A percentile compares a stretch with the other conserved stretches of the same genome.
These are phyloP conservation scores for Rhodofomes roseus DNA, from an alignment of 1,284 basidiomycete species.

Conservation along the genomic window DNA sequence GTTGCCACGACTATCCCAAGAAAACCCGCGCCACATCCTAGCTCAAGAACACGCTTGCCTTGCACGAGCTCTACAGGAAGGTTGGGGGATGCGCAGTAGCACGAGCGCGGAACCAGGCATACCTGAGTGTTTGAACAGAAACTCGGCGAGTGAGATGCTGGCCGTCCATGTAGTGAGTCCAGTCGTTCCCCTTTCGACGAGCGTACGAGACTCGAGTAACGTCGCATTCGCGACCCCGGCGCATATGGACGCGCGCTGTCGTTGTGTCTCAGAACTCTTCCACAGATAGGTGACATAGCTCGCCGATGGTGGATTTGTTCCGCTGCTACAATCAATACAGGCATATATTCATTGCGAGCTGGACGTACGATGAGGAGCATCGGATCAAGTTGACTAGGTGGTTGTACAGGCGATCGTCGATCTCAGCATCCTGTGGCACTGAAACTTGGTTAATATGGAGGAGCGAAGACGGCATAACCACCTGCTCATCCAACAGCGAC, in stretches of 20 bases:
- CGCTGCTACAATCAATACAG: conserved; percentile 2
- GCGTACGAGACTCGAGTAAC: conserved; percentile 66
- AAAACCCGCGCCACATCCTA: conserved; percentile 73
- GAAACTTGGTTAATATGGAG: neutral
- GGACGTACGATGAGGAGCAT: conserved; percentile 33
- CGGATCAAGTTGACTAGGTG: conserved; percentile 48
- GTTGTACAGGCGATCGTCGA: conserved; percentile 61
- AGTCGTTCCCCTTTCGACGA: conserved; percentile 71
- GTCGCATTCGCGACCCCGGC: conserved; percentile 43
- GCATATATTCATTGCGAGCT: neutral
- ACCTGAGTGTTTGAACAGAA: conserved; percentile 56
- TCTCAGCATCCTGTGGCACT: conserved; percentile 46
- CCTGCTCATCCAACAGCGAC: conserved; percentile 35
- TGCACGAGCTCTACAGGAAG: conserved; percentile 43
- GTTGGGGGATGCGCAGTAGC: neutral
- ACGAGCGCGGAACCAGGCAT: neutral
- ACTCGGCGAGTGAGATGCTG: conserved; percentile 61
- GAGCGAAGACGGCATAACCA: conserved; percentile 20
- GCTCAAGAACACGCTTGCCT: conserved; percentile 53
- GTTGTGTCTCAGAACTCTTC: conserved; percentile 29
- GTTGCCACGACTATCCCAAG: conserved; percentile 58
- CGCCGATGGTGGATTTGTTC: conserved; percentile 34
- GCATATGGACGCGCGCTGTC: conserved; percentile 5
- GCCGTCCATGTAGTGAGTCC: conserved; percentile 76
- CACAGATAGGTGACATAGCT: conserved; percentile 70